Evolutionary conservation across 2,329 filamentous ascomycete species (phyloP).

Genomic region (Penicillium rolfsii): DNA sequence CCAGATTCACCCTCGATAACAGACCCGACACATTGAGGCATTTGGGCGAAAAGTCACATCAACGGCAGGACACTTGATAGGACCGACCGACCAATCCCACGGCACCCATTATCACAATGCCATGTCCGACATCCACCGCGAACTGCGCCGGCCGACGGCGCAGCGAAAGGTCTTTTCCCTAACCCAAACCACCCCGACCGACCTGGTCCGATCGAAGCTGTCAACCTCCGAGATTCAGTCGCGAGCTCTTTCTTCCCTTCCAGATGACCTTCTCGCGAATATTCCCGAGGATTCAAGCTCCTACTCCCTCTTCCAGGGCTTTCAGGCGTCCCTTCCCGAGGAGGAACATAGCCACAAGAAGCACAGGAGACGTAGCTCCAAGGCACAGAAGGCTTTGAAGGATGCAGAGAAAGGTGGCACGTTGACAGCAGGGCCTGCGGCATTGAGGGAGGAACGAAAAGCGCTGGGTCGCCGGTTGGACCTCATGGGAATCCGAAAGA

Average conservation of each 20-base stretch:
- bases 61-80: slow-evolving; percentile 88
- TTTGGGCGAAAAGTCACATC: slow-evolving; percentile 94
- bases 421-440: slow-evolving; percentile 67
- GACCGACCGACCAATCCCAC: slow-evolving; percentile 59
- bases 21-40: slow-evolving; percentile 87
- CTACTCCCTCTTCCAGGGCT: slow-evolving; percentile 95
- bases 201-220: slow-evolving; percentile 88
- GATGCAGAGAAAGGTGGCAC: slow-evolving; percentile 60
- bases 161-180: slow-evolving; percentile 92
- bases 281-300: slow-evolving; percentile 83
- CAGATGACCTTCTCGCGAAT: slow-evolving; percentile 86
- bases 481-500: slow-evolving; percentile 89
- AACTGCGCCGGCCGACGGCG: slow-evolving; percentile 78
- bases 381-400: slow-evolving; percentile 73
- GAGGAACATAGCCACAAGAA: slow-evolving; percentile 65
- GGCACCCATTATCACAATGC: slow-evolving; percentile 78
- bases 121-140: slow-evolving; percentile 85
- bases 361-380: slow-evolving; percentile 69
- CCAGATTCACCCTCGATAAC: slow-evolving; percentile 17
- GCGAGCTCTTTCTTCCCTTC: slow-evolving; percentile 81
- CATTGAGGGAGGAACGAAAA: slow-evolving; percentile 78
- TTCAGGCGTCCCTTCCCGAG: slow-evolving; percentile 86
- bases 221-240: slow-evolving; percentile 93
- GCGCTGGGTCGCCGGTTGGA: slow-evolving; percentile 82
- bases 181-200: slow-evolving; percentile 86